phyloP scores from a whole-genome alignment of 805 yeast genomes.

The Clavispora carvajalis region DNA sequence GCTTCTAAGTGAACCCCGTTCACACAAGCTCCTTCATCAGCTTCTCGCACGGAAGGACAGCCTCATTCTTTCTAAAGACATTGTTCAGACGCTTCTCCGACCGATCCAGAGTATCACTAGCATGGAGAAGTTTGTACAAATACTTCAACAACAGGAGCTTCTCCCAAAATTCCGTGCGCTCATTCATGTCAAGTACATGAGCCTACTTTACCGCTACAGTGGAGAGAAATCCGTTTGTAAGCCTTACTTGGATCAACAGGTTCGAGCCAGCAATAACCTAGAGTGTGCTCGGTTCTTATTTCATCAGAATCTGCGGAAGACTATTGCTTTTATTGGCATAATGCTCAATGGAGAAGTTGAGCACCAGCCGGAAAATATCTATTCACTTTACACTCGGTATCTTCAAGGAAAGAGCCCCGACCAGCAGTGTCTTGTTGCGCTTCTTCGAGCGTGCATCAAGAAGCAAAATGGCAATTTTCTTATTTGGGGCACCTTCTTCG shows the following conservation, averaged over 20 bases:
- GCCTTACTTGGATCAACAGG: conserved; percentile 9
- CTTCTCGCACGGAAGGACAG: conserved; percentile 17
- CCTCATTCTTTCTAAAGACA: conserved; percentile 29
- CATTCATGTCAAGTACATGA: conserved; percentile 27
- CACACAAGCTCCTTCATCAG: conserved; percentile 22
- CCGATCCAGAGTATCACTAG: conserved; percentile 23
- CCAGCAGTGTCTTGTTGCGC: conserved; percentile 32
- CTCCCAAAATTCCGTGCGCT: conserved; percentile 13
- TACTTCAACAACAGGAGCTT: conserved; percentile 9
- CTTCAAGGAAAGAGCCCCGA: conserved; percentile 20
- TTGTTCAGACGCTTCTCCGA: conserved; percentile 24
- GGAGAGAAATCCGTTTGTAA: conserved; percentile 10
- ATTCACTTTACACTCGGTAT: conserved; percentile 24
- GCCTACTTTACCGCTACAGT: conserved; percentile 11
- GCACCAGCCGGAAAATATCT: conserved; percentile 24
- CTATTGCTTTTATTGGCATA: conserved; percentile 25
- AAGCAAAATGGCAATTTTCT: conserved; percentile 15
- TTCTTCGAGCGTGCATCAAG: conserved; percentile 45
- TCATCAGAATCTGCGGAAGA: conserved; percentile 17
- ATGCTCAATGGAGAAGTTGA: conserved; percentile 35
- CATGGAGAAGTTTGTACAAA: conserved; percentile 18
- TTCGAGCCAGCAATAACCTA: conserved; percentile 8
- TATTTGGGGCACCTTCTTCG: conserved; percentile 47
- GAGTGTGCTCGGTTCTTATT: conserved; percentile 26
- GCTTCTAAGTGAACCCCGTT: conserved; percentile 25